Base-by-base conservation (phyloP, 768 basidiomycete species). In the Tephrocybe rancida region DNA sequence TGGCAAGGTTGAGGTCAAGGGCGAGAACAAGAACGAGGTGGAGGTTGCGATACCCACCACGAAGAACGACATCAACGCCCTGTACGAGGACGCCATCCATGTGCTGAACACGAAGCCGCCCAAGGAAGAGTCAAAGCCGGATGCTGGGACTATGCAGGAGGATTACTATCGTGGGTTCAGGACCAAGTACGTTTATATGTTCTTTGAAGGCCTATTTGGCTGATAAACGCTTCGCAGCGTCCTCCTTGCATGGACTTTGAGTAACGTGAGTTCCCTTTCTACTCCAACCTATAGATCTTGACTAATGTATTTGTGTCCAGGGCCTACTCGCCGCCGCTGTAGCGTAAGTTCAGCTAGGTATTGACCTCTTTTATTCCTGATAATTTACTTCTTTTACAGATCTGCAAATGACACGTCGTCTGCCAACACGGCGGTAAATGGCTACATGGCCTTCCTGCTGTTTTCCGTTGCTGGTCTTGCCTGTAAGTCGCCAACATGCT, bases 61-160 rank as follows among this genome's bases (percentile, higher is more conserved):
- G 48, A 87, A 96, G 66, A 91, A 86, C 61, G 95, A 98, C 63
- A 87, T 93, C 69, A 86, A 95, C 63, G 86, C 87, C 26, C 81
- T 88, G 48, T 98, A 98, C 64, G 92, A 96, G 57, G 92, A 95
- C 58, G 97, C 96, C 2, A 82, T 95, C 29, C 85, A 88, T 61
- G 84, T 94, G 2, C 71, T 98, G 46, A 79, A 81, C 14, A 83
- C 83, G 10, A 94, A 95, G 69, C 77, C 91, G 24, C 88, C 90
- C 2, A 90, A 90, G 68, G 81, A 71, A 44, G 87, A 88, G 27
- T 64, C 72, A 24, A 87, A 81, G 58, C 78, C 78, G 0, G 90
- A 94, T 67, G 63, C 67, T 26, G 66, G 72, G 54, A 89, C 87
- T 3, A 63, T 78, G 58, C 85, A 92, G 67, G 90, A 94, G 66